phyloP scores from a whole-genome alignment of 441 rosid genomes.

The Kokia cookei region DNA sequence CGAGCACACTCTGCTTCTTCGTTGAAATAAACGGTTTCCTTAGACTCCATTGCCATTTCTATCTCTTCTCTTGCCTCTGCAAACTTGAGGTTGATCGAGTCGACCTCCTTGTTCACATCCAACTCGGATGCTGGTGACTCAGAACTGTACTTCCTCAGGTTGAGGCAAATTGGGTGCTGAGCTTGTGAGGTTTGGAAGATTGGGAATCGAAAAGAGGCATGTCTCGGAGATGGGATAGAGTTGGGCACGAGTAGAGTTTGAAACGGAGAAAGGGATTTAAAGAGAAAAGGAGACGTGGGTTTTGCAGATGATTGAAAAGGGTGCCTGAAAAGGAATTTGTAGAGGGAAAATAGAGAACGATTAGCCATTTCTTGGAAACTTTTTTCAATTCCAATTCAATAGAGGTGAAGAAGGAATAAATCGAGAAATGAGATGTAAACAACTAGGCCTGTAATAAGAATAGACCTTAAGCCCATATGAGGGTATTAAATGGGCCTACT shows the following conservation, averaged over 20 bases:
- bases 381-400: not conserved
- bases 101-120: constrained; percentile 71
- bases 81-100: constrained; percentile 78
- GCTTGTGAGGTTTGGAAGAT: not conserved
- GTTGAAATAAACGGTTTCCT: constrained; percentile 87
- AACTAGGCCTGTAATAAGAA: too few species aligned
- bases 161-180: not conserved
- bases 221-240: constrained; percentile 8
- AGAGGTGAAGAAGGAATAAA: not conserved
- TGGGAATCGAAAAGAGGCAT: not conserved
- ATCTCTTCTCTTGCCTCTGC: constrained; percentile 98
- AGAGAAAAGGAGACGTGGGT: too few species aligned
- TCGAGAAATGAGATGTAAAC: too few species aligned
- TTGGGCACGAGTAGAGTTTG: constrained; percentile 11
- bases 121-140: constrained; percentile 22
- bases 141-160: constrained; percentile 19
- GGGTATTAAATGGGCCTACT: not conserved
- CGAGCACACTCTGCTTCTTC: constrained; percentile 95
- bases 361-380: not conserved
- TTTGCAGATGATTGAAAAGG: constrained; percentile 11
- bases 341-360: constrained; percentile 33
- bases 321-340: constrained; percentile 27
- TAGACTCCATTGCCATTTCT: constrained; percentile 90
- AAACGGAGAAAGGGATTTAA: not conserved
- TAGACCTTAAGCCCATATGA: not conserved